Percentiles rank a stretch among this genome's conserved stretches.
Evolutionary conservation across 176 grass and related monocot species (phyloP).

Genomic region (Bromus sterilis): DNA sequence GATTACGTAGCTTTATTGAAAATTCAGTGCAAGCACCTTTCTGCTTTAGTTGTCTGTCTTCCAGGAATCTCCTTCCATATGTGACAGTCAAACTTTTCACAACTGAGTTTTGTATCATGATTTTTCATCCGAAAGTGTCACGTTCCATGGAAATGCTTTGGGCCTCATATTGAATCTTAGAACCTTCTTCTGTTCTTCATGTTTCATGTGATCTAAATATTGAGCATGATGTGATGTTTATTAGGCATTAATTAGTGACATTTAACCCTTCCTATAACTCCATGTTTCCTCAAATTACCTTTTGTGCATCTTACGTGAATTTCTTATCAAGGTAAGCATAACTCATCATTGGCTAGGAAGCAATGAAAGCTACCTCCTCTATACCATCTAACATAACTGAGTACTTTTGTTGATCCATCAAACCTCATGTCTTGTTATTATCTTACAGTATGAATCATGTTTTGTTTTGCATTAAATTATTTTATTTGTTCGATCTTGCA

Average conservation of each 20-base stretch:
- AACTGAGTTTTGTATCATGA: not conserved
- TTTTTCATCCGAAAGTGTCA: not conserved
- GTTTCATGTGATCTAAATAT: not conserved
- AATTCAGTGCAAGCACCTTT: not conserved
- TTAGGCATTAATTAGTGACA: not conserved
- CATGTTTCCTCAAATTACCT: not conserved
- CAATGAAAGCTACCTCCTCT: constrained; percentile 2
- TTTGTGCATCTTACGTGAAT: not conserved
- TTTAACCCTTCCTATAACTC: not conserved
- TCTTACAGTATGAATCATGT: constrained; percentile 8
- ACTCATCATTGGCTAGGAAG: constrained; percentile 3
- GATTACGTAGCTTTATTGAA: not conserved
- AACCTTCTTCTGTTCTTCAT: not conserved
- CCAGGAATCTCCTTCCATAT: not conserved
- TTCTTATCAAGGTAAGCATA: not conserved
- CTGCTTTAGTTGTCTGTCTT: not conserved
- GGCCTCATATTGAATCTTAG: not conserved
- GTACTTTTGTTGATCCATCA: constrained; percentile 5
- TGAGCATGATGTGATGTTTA: not conserved
- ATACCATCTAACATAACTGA: not conserved
- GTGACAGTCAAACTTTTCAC: not conserved
- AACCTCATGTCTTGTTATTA: not conserved
- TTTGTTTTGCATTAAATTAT: not conserved
- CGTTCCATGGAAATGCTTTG: not conserved
- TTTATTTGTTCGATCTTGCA: constrained; percentile 29